Conservation (phyloP, 2,329 filamentous ascomycete genomes). For the Drechslera avenae region DNA sequence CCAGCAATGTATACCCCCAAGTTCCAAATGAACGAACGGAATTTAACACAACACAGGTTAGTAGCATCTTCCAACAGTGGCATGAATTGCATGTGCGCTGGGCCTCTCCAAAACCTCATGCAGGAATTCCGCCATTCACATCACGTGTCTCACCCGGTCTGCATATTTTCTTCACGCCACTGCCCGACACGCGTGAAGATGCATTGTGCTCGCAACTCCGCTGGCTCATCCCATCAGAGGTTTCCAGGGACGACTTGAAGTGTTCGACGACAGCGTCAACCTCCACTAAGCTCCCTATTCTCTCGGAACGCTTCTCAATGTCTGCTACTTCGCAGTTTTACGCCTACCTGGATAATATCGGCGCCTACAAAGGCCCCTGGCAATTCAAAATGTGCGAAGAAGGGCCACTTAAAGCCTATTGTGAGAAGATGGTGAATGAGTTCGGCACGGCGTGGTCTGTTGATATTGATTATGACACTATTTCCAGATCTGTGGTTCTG, state of each 20-base stretch:
- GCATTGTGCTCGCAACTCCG: conserved; percentile 62
- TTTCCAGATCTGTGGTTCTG: conserved; percentile 67
- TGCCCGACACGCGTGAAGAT: conserved; percentile 38
- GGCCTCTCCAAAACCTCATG: conserved; percentile 65
- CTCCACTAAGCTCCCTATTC: conserved; percentile 65
- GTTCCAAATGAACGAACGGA: neutral
- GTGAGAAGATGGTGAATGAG: conserved; percentile 55
- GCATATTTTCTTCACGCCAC: conserved; percentile 77
- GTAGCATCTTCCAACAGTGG: conserved; percentile 62
- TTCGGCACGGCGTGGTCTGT: conserved; percentile 65
- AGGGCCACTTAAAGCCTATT: conserved; percentile 42
- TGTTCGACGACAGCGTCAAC: conserved; percentile 62
- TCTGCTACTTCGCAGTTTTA: conserved; percentile 73
- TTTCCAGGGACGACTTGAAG: conserved; percentile 58
- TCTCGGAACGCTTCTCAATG: conserved; percentile 65
- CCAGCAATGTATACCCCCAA: conserved; percentile 60
- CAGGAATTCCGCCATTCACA: conserved; percentile 69
- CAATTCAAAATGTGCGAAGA: conserved; percentile 58
- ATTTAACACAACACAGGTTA: conserved; percentile 58
- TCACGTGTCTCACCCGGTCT: conserved; percentile 80
- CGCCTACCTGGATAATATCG: conserved; percentile 64
- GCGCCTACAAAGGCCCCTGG: conserved; percentile 60
- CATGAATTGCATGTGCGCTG: conserved; percentile 81
- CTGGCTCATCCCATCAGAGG: conserved; percentile 51
- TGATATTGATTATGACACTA: conserved; percentile 78